A percentile compares a stretch with the other conserved stretches of the same genome.
Conservation (phyloP, 768 basidiomycete genomes). For the Suillus subaureus region DNA sequence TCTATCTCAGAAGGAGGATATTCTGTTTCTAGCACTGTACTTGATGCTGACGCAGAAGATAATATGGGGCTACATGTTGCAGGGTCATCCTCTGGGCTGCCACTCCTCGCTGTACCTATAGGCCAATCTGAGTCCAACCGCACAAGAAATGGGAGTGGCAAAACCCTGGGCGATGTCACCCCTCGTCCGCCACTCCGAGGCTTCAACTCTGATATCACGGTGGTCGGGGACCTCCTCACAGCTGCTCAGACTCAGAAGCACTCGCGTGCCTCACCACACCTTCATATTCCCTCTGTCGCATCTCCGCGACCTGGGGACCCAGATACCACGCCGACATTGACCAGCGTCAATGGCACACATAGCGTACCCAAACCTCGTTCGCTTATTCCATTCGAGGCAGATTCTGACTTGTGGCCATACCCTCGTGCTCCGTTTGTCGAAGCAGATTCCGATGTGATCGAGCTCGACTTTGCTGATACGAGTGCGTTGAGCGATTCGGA, state of each 20-base stretch:
- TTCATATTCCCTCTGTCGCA: neutral
- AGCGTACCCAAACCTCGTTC: constrained; percentile 34
- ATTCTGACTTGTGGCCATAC: constrained; percentile 75
- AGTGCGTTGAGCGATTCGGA: constrained; percentile 71
- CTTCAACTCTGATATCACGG: constrained; percentile 35
- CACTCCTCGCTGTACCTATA: constrained; percentile 31
- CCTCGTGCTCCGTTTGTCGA: constrained; percentile 49
- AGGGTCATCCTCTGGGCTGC: constrained; percentile 36
- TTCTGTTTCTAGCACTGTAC: constrained; percentile 44
- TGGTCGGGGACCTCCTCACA: constrained; percentile 31
- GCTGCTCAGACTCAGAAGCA: constrained; percentile 20
- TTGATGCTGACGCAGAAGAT: constrained; percentile 31
- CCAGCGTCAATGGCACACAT: constrained; percentile 13
- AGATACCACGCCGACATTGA: constrained; percentile 13
- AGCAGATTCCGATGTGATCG: constrained; percentile 59
- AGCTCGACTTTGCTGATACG: constrained; percentile 75
- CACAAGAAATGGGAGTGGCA: constrained; percentile 18
- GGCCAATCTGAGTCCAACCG: constrained; percentile 20
- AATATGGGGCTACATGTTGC: constrained; percentile 29
- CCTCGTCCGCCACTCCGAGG: constrained; percentile 52
- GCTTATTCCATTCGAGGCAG: constrained; percentile 63
- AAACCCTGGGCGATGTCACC: constrained; percentile 54
- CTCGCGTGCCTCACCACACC: constrained; percentile 10
- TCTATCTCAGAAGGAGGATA: constrained; percentile 44
- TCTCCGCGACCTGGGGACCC: constrained; percentile 15